Base-by-base conservation (phyloP, 2,329 filamentous ascomycete species). In the Mycosphaerella arachidis region DNA sequence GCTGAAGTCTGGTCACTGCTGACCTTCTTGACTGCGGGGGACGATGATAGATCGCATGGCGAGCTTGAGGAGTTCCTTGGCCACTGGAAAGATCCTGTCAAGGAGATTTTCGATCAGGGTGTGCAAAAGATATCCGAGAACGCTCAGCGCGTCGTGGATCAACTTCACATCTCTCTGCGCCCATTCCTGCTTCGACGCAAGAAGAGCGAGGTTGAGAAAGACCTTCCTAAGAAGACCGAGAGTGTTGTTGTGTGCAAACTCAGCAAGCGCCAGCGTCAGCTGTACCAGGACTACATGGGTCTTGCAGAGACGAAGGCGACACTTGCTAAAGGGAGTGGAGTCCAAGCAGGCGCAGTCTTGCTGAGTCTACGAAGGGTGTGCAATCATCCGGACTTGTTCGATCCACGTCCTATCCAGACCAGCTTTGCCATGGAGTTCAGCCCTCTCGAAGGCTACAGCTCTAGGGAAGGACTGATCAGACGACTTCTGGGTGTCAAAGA, bases 331-430 rank as follows among this genome's bases (percentile, higher is more conserved):
- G 94, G 94, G 30, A 99, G 97, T 70, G 97, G 97, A 73, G 85
- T 99, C 64, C 96, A 92, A 18, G 97, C 99, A 73, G 97, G 97
- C 76, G 96, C 97, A 73, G 97, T 95, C 74, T 79, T 99, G 55
- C 96, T 99, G 92, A 94, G 96, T 72, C 81, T 99, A 56, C 87
- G 94, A 53, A 97, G 97, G 74, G 95, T 99, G 55, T 99, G 94
- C 81, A 99, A 99, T 68, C 94, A 99, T 71, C 95, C 94, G 0
- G 94, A 99, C 75, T 82, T 99, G 8, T 99, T 99, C 70, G 90
- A 97, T 67, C 96, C 96, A 60, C 86, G 94, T 16, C 92, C 92
- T 0, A 97, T 99, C 69, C 94, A 96, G 76, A 99, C 93, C 0
- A 97, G 94, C 1, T 96, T 97, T 74, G 91, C 92, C 3, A 96